Base-by-base conservation (phyloP, 2,329 filamentous ascomycete species). In the Fusarium fracticaudum region DNA sequence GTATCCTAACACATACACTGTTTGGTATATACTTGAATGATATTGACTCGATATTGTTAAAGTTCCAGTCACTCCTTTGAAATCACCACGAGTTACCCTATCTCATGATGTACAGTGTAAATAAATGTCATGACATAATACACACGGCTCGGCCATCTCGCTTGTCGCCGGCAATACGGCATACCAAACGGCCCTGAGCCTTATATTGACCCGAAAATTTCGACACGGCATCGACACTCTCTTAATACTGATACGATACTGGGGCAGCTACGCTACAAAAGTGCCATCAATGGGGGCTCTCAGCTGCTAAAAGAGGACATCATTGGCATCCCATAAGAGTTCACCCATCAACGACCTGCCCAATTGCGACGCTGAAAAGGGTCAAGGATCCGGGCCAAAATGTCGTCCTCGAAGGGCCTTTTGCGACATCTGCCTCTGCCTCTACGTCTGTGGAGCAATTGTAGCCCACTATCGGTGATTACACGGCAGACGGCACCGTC, bases 351-450 rank as follows among this genome's bases (percentile, higher is more conserved):
- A 69, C 67, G 57, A 74, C 75, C 73, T 78, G 74, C 75, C 76
- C 70, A 73, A 77, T 78, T 66, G 69, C 73, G 72, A 78, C 76
- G 55, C 67, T 69, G 54, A 76, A 67, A 64, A 58, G 67, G 67
- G 66, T 60, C 53, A 64, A 67, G 69, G 71, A 62, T 64, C 60
- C 48, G 47, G 67, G 64, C 72, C 77, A 70, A 57, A 71, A 78
- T 78, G 77, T 71, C 74, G 66, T 76, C 70, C 64, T 74, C 76
- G n/a, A 78, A 62, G 70, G 71, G 77, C 77, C 74, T 79, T 72
- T 77, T 78, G 70, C 77, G 75, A 74, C 75, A 79, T 76, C 71
- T 78, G 70, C 70, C 63, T 64, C 76, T 75, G 41, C 59, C 70
- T 53, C 76, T 76, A 60, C 57, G 59, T 50, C 70, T 75, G 76